Evolutionary conservation across 2,329 filamentous ascomycete species (phyloP).

Genomic region (Cladophialophora chaetospira): DNA sequence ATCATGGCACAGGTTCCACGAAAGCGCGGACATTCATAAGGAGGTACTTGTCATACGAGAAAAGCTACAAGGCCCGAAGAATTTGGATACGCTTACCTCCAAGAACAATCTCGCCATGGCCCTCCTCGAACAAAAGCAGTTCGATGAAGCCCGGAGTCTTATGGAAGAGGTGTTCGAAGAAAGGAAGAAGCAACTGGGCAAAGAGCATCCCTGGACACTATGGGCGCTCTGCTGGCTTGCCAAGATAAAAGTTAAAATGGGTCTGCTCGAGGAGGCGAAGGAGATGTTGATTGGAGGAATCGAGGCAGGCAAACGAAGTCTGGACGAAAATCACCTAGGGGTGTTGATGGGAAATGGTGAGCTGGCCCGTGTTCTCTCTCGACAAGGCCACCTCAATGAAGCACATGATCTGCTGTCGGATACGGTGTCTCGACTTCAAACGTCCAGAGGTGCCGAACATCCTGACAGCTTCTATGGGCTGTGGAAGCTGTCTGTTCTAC

Average conservation of each 20-base stretch:
- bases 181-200: conserved; percentile 22
- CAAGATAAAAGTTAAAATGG: conserved; percentile 23
- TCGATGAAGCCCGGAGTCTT: conserved; percentile 19
- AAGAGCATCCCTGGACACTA: conserved; percentile 30
- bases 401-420: not conserved
- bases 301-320: conserved; percentile 2
- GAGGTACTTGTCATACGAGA: conserved; percentile 19
- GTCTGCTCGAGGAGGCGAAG: conserved; percentile 67
- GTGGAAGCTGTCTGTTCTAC: not conserved
- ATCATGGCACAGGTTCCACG: conserved; percentile 24
- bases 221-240: conserved; percentile 27
- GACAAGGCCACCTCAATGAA: not conserved
- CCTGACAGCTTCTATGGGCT: conserved; percentile 4
- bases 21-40: conserved; percentile 20
- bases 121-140: conserved; percentile 14
- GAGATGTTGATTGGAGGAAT: conserved; percentile 47
- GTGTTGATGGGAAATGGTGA: conserved; percentile 2
- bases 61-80: not conserved
- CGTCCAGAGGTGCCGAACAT: not conserved
- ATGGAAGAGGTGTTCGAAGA: conserved; percentile 24
- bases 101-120: conserved; percentile 19
- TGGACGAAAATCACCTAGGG: not conserved
- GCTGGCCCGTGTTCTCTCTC: conserved; percentile 5
- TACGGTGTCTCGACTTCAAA: not conserved
- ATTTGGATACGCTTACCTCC: conserved; percentile 9